Percentiles rank a stretch among this genome's conserved stretches.
Conservation (phyloP, 2,329 filamentous ascomycete species). For the Iodosphaeria phyllophila region DNA sequence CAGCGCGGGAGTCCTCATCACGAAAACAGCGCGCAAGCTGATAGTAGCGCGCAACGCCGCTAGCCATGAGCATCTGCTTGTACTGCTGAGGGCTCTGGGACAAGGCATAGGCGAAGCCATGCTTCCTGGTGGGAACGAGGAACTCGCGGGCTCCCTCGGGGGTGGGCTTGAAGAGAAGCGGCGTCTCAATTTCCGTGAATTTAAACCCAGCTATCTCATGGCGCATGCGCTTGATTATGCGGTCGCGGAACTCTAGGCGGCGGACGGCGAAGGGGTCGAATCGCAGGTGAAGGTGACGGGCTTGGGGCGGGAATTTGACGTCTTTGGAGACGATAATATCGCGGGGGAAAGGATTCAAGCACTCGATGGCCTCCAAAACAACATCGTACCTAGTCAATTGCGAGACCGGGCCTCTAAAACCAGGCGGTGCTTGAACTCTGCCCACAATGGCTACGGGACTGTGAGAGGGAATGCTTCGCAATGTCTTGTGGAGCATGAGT, state of each 20-base stretch:
- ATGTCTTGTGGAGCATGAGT: slow-evolving; percentile 17
- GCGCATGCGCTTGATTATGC: slow-evolving; percentile 49
- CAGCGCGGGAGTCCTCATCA: slow-evolving; percentile 82
- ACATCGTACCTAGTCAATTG: slow-evolving; percentile 29
- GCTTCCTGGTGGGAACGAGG: slow-evolving; percentile 65
- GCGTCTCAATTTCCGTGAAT: slow-evolving; percentile 68
- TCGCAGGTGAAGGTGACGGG: slow-evolving; percentile 71
- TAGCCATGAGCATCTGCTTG: slow-evolving; percentile 93
- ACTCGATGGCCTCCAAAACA: slow-evolving; percentile 38
- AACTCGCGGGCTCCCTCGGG: slow-evolving; percentile 93
- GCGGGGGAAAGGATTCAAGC: slow-evolving; percentile 54
- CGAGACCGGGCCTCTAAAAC: no score
- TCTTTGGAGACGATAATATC: slow-evolving; percentile 61
- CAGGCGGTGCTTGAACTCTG: not conserved
- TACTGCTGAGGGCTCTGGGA: slow-evolving; percentile 97
- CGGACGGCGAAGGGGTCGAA: slow-evolving; percentile 47
- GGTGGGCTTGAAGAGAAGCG: slow-evolving; percentile 90
- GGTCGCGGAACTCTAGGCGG: slow-evolving; percentile 48
- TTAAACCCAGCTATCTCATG: no score
- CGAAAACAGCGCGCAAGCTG: slow-evolving; percentile 92
- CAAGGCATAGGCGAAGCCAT: slow-evolving; percentile 68
- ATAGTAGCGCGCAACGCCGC: slow-evolving; percentile 65
- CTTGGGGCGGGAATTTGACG: slow-evolving; percentile 53
- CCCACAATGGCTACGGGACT: slow-evolving; percentile 28
- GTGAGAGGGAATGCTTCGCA: slow-evolving; percentile 27